A percentile compares a stretch with the other conserved stretches of the same genome.
phyloP scores from a whole-genome alignment of 176 grass and related monocot genomes.

The Oryza glaberrima region DNA sequence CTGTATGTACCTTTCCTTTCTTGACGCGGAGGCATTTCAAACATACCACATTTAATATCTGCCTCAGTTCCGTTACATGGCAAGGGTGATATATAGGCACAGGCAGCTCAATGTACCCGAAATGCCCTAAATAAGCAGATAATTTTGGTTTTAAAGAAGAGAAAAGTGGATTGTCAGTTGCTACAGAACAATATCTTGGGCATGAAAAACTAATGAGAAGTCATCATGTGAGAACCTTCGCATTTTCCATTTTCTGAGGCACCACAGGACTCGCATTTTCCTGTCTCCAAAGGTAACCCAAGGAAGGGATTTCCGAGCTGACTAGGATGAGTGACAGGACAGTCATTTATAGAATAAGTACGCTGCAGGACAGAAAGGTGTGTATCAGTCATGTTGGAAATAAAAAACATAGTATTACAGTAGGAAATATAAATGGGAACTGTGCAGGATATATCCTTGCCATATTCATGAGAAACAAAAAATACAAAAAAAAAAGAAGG shows the following conservation, averaged over 20 bases:
- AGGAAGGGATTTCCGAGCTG: constrained; percentile 90
- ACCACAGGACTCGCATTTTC: constrained; percentile 92
- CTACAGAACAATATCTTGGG: constrained; percentile 21
- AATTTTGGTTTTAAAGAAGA: constrained; percentile 36
- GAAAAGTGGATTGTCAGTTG: background rate
- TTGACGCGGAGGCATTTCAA: constrained; percentile 85
- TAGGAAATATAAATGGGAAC: background rate
- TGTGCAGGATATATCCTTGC: background rate
- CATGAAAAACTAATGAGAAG: constrained; percentile 3
- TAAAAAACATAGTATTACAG: background rate
- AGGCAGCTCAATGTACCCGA: constrained; percentile 89
- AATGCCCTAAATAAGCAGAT: constrained; percentile 72
- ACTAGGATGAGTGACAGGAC: constrained; percentile 77
- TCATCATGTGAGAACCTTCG: constrained; percentile 66
- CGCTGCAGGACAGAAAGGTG: constrained; percentile 50
- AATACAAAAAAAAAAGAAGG: background rate
- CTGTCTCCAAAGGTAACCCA: constrained; percentile 80
- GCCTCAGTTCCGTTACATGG: constrained; percentile 73
- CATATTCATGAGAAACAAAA: background rate
- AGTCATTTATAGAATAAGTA: constrained; percentile 68
- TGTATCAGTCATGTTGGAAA: constrained; percentile 21
- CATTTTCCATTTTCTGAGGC: constrained; percentile 78
- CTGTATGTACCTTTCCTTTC: constrained; percentile 71
- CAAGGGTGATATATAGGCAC: constrained; percentile 88
- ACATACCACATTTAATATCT: constrained; percentile 74